Conservation (phyloP, 1,284 basidiomycete species). For the Crepidotus sp. region DNA sequence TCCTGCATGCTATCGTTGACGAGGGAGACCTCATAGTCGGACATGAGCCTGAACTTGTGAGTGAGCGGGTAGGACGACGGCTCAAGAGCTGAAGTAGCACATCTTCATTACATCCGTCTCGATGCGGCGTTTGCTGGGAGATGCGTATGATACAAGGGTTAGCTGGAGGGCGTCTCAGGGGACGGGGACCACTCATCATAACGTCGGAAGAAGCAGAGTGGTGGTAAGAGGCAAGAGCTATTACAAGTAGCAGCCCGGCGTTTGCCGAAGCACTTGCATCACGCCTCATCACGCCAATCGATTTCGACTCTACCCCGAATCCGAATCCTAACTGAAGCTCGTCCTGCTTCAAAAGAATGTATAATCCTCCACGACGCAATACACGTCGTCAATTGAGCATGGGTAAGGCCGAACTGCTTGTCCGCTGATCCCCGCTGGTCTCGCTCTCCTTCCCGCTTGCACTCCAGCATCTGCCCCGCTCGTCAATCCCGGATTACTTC, state of each 20-base stretch:
- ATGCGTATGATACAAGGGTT: constrained; percentile 29
- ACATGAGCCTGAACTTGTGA: constrained; percentile 81
- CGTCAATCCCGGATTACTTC: constrained; percentile 20
- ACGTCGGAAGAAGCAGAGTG: constrained; percentile 5
- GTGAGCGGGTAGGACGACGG: constrained; percentile 4
- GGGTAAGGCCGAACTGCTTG: constrained; percentile 33
- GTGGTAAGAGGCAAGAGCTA: constrained; percentile 15
- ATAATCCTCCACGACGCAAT: constrained; percentile 69
- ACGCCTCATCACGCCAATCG: no score
- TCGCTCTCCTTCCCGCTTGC: constrained; percentile 12
- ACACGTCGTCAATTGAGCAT: constrained; percentile 49
- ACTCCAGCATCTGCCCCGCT: constrained; percentile 19
- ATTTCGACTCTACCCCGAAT: no score
- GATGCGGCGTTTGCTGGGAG: constrained; percentile 77
- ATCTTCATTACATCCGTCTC: constrained; percentile 99
- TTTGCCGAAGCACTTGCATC: constrained; percentile 1
- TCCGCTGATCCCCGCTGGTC: constrained; percentile 17
- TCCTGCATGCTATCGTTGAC: constrained; percentile 99
- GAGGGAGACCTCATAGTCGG: constrained; percentile 92
- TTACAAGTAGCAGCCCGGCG: neutral
- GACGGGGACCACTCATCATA: constrained; percentile 32
- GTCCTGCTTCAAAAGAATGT: constrained; percentile 49
- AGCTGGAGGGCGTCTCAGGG: neutral
- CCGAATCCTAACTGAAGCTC: no score
- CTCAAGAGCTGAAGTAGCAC: constrained; percentile 41